Percentiles rank a stretch among this genome's conserved stretches.
phyloP scores from a whole-genome alignment of 352 stramenopile species.

The Phytophthora tubulina region DNA sequence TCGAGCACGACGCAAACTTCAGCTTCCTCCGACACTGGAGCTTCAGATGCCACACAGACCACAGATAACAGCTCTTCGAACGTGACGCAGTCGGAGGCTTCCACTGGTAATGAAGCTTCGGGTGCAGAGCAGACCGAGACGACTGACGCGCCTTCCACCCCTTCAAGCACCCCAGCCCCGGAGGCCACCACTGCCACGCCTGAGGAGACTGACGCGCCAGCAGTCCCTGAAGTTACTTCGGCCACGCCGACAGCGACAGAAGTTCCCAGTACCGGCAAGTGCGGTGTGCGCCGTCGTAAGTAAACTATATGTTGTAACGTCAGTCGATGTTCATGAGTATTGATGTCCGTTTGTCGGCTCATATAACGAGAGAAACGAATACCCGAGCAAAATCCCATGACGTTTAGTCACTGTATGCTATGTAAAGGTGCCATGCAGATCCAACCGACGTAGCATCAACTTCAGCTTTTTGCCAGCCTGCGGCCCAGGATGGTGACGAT shows the following conservation, averaged over 20 bases:
- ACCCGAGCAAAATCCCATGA: background rate
- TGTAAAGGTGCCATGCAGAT: conserved; percentile 20
- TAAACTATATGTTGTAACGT: conserved; percentile 1
- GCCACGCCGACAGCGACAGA: conserved; percentile 6
- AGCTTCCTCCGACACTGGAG: background rate
- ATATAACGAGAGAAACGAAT: background rate
- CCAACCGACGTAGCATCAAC: conserved; percentile 5
- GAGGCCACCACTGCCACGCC: background rate
- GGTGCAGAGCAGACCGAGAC: conserved; percentile 1
- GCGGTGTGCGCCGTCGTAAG: conserved; percentile 19
- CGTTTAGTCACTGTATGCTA: background rate
- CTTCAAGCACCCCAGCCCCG: background rate
- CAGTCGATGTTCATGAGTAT: background rate
- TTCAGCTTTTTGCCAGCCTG: conserved; percentile 1
- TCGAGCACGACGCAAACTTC: background rate
- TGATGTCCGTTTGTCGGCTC: conserved; percentile 3
- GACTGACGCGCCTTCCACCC: background rate
- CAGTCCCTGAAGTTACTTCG: background rate
- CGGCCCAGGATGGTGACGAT: background rate
- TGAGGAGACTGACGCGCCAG: background rate
- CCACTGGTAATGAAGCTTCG: background rate
- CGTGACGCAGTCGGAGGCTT: background rate
- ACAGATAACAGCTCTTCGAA: background rate
- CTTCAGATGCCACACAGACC: background rate
- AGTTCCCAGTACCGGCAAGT: conserved; percentile 13